Conservation (phyloP, 1,139 yeast genomes). For the Pichia sp. region DNA sequence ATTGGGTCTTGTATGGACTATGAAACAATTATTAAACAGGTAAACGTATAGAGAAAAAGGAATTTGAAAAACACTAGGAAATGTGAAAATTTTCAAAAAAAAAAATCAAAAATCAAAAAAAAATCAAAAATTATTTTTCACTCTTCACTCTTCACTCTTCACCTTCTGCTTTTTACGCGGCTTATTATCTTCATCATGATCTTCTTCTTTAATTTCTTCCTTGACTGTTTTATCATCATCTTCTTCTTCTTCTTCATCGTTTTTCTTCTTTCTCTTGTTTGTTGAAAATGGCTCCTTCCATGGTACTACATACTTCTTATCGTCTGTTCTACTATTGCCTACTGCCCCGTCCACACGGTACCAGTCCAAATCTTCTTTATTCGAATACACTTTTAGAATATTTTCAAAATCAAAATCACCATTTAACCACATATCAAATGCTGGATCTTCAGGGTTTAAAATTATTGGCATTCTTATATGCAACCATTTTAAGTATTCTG, state of each 20-base stretch:
- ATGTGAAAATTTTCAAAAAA: no score
- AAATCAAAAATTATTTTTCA: no score
- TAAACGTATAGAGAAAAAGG: background rate
- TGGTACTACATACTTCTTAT: slow-evolving; percentile 40
- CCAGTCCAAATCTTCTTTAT: slow-evolving; percentile 39
- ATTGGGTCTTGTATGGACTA: slow-evolving; percentile 33
- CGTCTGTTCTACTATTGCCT: slow-evolving; percentile 53
- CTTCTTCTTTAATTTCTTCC: no score
- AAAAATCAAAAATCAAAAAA: no score
- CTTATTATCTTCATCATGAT: no score
- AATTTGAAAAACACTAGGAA: no score
- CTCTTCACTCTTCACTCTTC: no score
- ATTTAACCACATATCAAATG: slow-evolving; percentile 57
- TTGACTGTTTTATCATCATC: background rate
- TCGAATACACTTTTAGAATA: slow-evolving; percentile 30
- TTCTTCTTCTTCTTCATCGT: background rate
- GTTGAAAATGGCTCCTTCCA: slow-evolving; percentile 27
- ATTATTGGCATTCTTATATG: slow-evolving; percentile 77
- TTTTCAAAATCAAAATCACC: slow-evolving; percentile 30
- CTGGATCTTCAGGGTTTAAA: slow-evolving; percentile 47
- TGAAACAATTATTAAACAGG: background rate
- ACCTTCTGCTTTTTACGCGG: no score
- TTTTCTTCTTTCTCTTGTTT: background rate
- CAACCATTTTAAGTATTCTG: slow-evolving; percentile 54
- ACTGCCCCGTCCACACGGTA: slow-evolving; percentile 57